Evolutionary conservation across 768 basidiomycete genomes (phyloP).

Genomic region (Lactarius deliciosus): DNA sequence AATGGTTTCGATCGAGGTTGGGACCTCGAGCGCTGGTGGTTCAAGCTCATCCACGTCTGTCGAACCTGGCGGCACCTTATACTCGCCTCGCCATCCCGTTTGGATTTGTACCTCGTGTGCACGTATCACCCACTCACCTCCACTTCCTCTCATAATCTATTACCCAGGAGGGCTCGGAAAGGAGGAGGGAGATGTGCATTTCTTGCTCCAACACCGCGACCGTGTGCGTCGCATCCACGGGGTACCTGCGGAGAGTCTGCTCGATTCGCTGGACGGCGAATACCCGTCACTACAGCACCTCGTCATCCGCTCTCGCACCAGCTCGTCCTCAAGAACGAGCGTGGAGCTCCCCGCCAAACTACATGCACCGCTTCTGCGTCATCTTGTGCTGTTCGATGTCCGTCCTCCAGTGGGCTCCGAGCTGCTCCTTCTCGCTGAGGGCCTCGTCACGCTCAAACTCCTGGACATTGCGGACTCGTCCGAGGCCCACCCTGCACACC

Average conservation of each 20-base stretch:
- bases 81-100: background rate
- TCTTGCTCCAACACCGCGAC: background rate
- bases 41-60: background rate
- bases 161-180: background rate
- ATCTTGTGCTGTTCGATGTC: background rate
- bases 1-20: background rate
- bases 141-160: conserved; percentile 12
- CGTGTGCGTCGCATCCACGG: conserved; percentile 10
- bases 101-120: conserved; percentile 12
- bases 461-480: background rate
- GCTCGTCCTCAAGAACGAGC: too few species aligned
- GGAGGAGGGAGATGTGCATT: background rate
- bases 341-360: background rate
- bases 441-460: background rate
- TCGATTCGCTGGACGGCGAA: conserved; percentile 3
- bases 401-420: background rate
- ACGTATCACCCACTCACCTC: background rate
- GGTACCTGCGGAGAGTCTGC: background rate
- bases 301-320: background rate
- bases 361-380: background rate
- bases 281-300: conserved; percentile 1
- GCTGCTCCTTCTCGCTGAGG: background rate
- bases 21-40: background rate
- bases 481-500: background rate
- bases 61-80: conserved; percentile 4